phyloP scores from a whole-genome alignment of 140 eudicot genomes.

The Erigeron philadelphicus region DNA sequence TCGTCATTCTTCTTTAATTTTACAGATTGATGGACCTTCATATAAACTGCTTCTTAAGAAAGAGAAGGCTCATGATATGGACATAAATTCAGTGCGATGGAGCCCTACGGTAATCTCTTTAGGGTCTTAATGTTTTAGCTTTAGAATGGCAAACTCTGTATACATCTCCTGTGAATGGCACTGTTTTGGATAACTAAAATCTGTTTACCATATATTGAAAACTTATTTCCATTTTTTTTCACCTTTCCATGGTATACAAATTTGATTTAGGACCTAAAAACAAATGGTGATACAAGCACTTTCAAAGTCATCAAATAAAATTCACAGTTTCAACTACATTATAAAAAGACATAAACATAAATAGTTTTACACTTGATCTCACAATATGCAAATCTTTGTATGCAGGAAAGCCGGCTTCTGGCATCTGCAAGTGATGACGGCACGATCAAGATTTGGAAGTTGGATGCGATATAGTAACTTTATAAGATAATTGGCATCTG shows the following conservation, averaged over 20 bases:
- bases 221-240: no score
- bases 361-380: not conserved
- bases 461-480: constrained; percentile 26
- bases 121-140: not conserved
- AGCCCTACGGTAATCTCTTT: constrained; percentile 45
- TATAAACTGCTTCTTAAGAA: constrained; percentile 61
- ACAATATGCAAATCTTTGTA: not conserved
- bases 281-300: not conserved
- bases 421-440: constrained; percentile 96
- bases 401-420: constrained; percentile 58
- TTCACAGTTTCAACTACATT: not conserved
- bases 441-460: constrained; percentile 74
- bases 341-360: not conserved
- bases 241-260: no score
- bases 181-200: not conserved
- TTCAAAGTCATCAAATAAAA: not conserved
- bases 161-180: not conserved
- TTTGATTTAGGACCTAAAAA: no score
- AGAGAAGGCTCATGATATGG: constrained; percentile 96
- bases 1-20: not conserved
- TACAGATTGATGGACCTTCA: constrained; percentile 70
- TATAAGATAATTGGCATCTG: not conserved
- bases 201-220: not conserved
- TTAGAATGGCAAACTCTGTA: not conserved
- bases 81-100: constrained; percentile 85